Conservation (phyloP, 2,329 filamentous ascomycete genomes). For the Sclerotinia subarctica region DNA sequence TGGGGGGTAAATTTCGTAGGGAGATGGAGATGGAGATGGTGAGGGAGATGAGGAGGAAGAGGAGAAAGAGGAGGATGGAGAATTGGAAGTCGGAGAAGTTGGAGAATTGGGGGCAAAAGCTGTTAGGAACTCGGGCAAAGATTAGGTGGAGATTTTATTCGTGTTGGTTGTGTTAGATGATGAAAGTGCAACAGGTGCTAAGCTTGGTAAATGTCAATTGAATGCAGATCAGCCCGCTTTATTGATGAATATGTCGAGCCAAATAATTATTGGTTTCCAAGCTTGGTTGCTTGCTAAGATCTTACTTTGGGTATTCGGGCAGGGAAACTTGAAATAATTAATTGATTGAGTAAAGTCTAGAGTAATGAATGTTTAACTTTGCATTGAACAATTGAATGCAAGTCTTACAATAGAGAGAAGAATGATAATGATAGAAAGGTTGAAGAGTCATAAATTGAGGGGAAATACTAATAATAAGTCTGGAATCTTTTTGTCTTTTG, state of each 20-base stretch:
- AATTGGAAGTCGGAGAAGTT: background rate
- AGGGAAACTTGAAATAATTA: background rate
- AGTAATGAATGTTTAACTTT: background rate
- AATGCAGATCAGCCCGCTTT: conserved; percentile 20
- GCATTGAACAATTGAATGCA: background rate
- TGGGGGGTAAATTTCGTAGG: background rate
- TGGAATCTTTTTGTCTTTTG: background rate
- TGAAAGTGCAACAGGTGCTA: background rate
- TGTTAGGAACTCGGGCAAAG: background rate
- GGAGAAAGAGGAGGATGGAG: conserved; percentile 21
- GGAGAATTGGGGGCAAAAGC: conserved; percentile 2
- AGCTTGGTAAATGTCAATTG: conserved; percentile 16
- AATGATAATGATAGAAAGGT: background rate
- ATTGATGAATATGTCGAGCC: background rate
- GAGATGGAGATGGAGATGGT: conserved; percentile 16
- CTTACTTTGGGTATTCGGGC: background rate
- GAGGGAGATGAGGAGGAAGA: conserved; percentile 27
- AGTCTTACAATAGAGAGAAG: background rate
- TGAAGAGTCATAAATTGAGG: background rate
- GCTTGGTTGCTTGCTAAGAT: background rate
- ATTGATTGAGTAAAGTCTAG: background rate
- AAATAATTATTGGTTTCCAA: background rate
- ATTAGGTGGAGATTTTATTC: conserved; percentile 11
- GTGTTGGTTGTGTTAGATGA: conserved; percentile 11
- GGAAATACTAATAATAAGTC: background rate